phyloP scores from a whole-genome alignment of 345 rosid species.

The Capsella bursapastoris region DNA sequence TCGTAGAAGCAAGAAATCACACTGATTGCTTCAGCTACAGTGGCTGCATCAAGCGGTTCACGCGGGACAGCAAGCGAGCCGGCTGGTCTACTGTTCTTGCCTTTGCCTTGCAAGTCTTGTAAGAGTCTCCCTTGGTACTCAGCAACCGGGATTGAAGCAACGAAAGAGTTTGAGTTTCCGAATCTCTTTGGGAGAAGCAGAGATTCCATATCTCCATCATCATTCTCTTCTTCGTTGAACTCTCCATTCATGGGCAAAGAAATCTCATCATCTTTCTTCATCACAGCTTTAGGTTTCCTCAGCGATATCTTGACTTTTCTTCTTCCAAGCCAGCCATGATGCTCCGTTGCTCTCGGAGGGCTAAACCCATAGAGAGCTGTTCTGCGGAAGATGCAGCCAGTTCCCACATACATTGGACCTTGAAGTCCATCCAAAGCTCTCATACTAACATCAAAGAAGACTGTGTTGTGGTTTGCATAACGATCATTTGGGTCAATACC shows the following conservation, averaged over 20 bases:
- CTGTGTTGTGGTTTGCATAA: slow-evolving; percentile 67
- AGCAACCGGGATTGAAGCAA: slow-evolving; percentile 74
- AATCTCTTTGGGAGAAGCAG: slow-evolving; percentile 68
- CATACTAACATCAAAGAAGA: slow-evolving; percentile 72
- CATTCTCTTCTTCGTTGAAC: slow-evolving; percentile 56
- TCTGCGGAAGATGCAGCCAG: slow-evolving; percentile 70
- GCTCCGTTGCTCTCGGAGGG: slow-evolving; percentile 78
- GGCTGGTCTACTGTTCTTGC: slow-evolving; percentile 68
- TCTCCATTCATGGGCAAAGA: slow-evolving; percentile 52
- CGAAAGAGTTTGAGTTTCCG: slow-evolving; percentile 67
- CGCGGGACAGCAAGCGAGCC: slow-evolving; percentile 84
- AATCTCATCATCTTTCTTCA: slow-evolving; percentile 62
- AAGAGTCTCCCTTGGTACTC: slow-evolving; percentile 80
- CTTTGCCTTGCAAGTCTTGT: slow-evolving; percentile 66
- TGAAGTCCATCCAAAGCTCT: slow-evolving; percentile 70
- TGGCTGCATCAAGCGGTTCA: slow-evolving; percentile 81
- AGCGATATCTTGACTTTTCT: slow-evolving; percentile 61
- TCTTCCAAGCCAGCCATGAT: slow-evolving; percentile 73
- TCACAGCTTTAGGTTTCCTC: slow-evolving; percentile 51
- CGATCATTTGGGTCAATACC: slow-evolving; percentile 69
- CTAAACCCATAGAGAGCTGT: slow-evolving; percentile 70
- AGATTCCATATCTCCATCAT: slow-evolving; percentile 74
- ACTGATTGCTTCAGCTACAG: slow-evolving; percentile 80
- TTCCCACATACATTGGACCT: slow-evolving; percentile 71
- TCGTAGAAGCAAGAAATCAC: slow-evolving; percentile 83